Evolutionary conservation across 2,329 filamentous ascomycete species (phyloP), one percentile per base, ranked within the genome.

Genomic region (Claviceps sp.): DNA sequence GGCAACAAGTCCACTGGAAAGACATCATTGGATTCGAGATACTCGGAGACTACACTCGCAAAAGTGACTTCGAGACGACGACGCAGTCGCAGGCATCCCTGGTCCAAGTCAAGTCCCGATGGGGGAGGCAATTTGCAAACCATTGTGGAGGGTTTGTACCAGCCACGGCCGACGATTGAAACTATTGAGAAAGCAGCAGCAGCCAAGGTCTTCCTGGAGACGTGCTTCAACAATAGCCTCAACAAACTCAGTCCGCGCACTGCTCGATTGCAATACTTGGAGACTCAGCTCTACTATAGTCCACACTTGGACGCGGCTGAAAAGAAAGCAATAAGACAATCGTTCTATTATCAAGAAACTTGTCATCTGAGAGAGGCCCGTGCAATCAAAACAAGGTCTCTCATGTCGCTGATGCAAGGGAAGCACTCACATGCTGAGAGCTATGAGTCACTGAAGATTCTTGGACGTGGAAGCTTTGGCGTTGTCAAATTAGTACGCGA

Each of bases 381-480:
- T 6, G 78, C 78, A 74, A 79, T 11, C 79, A 76, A 45, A 79
- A 77, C 16, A 54, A 71, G 30, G 49, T 57, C 37, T 47, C 52
- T 30, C 34, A 51, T 20, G 7, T 54, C 55, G 9, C 18, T 57
- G 45, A 55, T 38, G 3, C 51, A 50, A 9, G 52, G 52, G 4
- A 50, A 54, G 5, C 47, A 47, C 2, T 52, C 61, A 2, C 59
- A 57, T 8, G 55, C 55, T 18, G 60, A 67, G 11, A 63, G 63
- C 74, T 96, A 91, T 61, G 85, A 95, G 57, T 75, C 84, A 13
- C 70, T 97, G 34, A 87, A 89, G 58, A 76, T 94, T 18, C 74
- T 97, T 5, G 90, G 93, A 0, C 95, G 93, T 64, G 91, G 93
- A 8, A 96, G 90, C 62, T 98, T 97, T 67, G 91, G 93, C 0